Evolutionary conservation across 2,329 filamentous ascomycete species (phyloP).

Genomic region (Metarhizium album): DNA sequence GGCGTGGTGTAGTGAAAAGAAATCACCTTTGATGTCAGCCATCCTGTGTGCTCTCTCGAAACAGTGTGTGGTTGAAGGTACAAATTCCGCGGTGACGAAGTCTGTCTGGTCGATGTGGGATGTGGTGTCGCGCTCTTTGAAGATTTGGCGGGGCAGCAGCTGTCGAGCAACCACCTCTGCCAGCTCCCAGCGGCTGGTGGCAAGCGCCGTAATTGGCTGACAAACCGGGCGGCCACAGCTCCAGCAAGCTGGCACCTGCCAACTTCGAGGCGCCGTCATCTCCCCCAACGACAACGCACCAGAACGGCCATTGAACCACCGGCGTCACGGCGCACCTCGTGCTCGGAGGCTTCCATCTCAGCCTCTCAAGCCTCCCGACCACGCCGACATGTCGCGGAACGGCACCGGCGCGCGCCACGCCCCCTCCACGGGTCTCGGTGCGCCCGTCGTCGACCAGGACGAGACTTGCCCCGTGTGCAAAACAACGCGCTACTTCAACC

Average conservation of each 20-base stretch:
- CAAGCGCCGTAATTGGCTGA: not conserved
- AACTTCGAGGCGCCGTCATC: not conserved
- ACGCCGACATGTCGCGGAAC: constrained; percentile 17
- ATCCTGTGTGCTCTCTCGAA: not conserved
- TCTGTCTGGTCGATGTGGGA: not conserved
- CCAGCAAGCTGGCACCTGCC: not conserved
- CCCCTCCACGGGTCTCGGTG: constrained; percentile 7
- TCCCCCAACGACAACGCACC: not conserved
- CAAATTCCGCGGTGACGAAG: not conserved
- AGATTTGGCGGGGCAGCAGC: not conserved
- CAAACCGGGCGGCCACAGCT: not conserved
- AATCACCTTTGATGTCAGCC: constrained; percentile 6
- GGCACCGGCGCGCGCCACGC: constrained; percentile 17
- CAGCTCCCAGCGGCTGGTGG: not conserved
- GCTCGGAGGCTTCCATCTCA: not conserved
- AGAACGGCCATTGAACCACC: not conserved
- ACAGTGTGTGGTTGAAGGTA: not conserved
- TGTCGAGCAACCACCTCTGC: not conserved
- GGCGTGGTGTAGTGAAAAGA: not conserved
- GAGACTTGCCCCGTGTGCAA: constrained; percentile 98
- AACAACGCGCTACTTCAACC: constrained; percentile 89
- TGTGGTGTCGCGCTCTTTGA: not conserved
- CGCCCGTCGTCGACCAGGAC: constrained; percentile 22
- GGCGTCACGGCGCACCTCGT: not conserved
- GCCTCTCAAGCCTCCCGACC: not conserved